phyloP scores from a whole-genome alignment of 2,329 filamentous ascomycete genomes.

The Trichothecium sympodiale region DNA sequence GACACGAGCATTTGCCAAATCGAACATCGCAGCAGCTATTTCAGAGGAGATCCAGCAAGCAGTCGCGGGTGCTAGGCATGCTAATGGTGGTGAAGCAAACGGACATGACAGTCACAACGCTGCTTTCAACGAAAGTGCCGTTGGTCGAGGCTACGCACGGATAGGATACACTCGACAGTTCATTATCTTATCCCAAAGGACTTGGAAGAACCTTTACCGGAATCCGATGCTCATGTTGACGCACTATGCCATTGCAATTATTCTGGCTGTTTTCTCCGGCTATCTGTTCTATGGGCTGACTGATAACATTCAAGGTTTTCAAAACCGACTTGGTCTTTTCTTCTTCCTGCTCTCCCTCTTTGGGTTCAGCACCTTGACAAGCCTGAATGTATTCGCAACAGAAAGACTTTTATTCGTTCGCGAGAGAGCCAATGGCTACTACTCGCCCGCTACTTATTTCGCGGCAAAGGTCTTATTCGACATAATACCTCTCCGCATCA shows the following conservation, averaged over 20 bases:
- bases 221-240: constrained; percentile 98
- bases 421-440: constrained; percentile 94
- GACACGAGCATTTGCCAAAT: constrained; percentile 63
- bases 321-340: constrained; percentile 93
- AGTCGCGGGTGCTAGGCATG: constrained; percentile 49
- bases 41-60: constrained; percentile 69
- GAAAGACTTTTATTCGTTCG: constrained; percentile 86
- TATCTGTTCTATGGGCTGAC: constrained; percentile 95
- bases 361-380: constrained; percentile 92
- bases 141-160: constrained; percentile 73
- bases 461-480: constrained; percentile 96
- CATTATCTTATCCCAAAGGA: constrained; percentile 75
- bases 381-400: constrained; percentile 82
- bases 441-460: constrained; percentile 89
- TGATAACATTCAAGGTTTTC: constrained; percentile 93
- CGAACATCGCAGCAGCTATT: constrained; percentile 63
- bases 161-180: constrained; percentile 76
- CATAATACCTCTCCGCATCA: constrained; percentile 83
- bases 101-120: constrained; percentile 27
- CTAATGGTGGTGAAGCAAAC: constrained; percentile 53
- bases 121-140: constrained; percentile 38
- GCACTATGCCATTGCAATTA: constrained; percentile 92
- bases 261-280: constrained; percentile 86
- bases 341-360: constrained; percentile 95
- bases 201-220: constrained; percentile 94